A percentile compares a stretch with the other conserved stretches of the same genome.
These are phyloP conservation scores for Solanum gracilifrons DNA, from an alignment of 257 asterid genomes.

Conservation along the genomic window DNA sequence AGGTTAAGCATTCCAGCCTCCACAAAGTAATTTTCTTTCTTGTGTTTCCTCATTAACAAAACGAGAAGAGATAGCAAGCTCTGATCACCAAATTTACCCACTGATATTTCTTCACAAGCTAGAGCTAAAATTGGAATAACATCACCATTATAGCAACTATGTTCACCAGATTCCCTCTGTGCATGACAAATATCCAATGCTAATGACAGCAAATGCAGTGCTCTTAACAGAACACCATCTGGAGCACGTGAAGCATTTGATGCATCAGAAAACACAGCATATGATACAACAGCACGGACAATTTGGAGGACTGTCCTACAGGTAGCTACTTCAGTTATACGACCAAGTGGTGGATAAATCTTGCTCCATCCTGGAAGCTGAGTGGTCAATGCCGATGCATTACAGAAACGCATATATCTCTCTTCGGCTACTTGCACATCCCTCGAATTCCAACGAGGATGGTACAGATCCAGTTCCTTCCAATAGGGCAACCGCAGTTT, in stretches of 20 bases:
- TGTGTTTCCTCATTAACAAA: slow-evolving; percentile 63
- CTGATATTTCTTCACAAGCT: slow-evolving; percentile 62
- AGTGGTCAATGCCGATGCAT: slow-evolving; percentile 62
- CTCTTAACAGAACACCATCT: slow-evolving; percentile 65
- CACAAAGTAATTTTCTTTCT: slow-evolving; percentile 48
- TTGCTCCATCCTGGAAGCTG: slow-evolving; percentile 89
- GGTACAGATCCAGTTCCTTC: slow-evolving; percentile 96
- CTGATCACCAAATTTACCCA: slow-evolving; percentile 54
- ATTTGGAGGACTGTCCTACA: slow-evolving; percentile 68
- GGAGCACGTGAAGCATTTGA: slow-evolving; percentile 59
- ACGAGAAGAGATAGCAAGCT: slow-evolving; percentile 92
- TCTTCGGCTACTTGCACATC: slow-evolving; percentile 92
- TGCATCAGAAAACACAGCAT: slow-evolving; percentile 65
- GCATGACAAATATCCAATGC: slow-evolving; percentile 66
- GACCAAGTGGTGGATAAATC: slow-evolving; percentile 72
- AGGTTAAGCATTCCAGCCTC: slow-evolving; percentile 54
- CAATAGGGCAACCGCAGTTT: slow-evolving; percentile 57
- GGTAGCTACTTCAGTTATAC: slow-evolving; percentile 73
- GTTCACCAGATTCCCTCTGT: slow-evolving; percentile 50
- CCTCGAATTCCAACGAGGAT: slow-evolving; percentile 91
- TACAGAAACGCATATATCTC: slow-evolving; percentile 77
- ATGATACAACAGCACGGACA: slow-evolving; percentile 64
- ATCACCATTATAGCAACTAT: slow-evolving; percentile 36
- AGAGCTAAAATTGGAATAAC: slow-evolving; percentile 66
- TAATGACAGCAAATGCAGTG: slow-evolving; percentile 83